Conservation (phyloP, 2,329 filamentous ascomycete genomes). For the Dactylella cylindrospora region DNA sequence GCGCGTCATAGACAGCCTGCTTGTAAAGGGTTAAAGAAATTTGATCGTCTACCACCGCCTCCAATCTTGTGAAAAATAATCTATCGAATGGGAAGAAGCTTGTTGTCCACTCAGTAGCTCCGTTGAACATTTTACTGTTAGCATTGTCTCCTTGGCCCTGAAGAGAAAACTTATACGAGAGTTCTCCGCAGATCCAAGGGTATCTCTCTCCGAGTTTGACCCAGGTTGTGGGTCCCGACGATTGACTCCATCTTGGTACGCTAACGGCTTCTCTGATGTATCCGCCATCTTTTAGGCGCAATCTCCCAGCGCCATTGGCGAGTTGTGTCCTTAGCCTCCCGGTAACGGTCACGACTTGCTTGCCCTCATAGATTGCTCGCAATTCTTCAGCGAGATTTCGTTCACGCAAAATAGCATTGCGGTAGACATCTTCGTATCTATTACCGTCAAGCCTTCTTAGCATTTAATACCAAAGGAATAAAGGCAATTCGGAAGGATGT, state of each 20-base stretch:
- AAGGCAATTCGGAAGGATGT: neutral
- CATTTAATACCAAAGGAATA: neutral
- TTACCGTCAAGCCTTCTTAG: neutral
- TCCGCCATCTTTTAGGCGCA: no score
- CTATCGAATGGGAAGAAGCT: conserved; percentile 2
- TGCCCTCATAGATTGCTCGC: neutral
- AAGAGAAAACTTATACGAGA: neutral
- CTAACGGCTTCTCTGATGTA: neutral
- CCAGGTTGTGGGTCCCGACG: neutral
- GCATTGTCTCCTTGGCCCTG: no score
- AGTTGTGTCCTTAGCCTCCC: no score
- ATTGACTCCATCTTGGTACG: neutral
- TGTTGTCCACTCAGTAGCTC: neutral
- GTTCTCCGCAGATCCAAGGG: conserved; percentile 1
- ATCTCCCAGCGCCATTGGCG: no score
- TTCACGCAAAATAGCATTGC: conserved; percentile 4
- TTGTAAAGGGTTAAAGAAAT: conserved; percentile 5
- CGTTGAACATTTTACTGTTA: conserved; percentile 1
- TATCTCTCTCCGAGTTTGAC: neutral
- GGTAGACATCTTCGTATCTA: conserved; percentile 10
- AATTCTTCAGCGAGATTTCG: neutral
- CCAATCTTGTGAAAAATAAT: conserved; percentile 9
- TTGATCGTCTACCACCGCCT: conserved; percentile 1
- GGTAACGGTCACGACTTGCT: neutral
- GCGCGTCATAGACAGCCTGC: neutral